phyloP scores from a whole-genome alignment of 2,329 filamentous ascomycete species.

The Cladosporium sp. region DNA sequence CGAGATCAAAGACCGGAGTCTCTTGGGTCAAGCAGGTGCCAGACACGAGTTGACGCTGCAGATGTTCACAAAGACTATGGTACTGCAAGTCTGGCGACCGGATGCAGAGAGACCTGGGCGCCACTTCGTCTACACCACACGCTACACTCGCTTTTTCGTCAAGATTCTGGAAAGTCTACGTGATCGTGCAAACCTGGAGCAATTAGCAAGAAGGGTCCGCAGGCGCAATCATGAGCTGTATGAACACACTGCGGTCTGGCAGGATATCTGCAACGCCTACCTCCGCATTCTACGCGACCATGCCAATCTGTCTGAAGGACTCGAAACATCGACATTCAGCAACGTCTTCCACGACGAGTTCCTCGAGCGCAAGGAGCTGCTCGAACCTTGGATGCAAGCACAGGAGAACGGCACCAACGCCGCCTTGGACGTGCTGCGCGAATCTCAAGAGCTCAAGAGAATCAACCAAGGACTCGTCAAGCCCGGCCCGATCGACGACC shows the following conservation, averaged over 20 bases:
- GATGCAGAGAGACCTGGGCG: slow-evolving; percentile 79
- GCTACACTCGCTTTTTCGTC: slow-evolving; percentile 80
- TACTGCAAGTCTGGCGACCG: slow-evolving; percentile 91
- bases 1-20: slow-evolving; percentile 7
- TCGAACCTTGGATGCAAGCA: slow-evolving; percentile 57
- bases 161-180: slow-evolving; percentile 68
- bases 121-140: slow-evolving; percentile 87
- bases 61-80: slow-evolving; percentile 92
- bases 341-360: slow-evolving; percentile 63
- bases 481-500: slow-evolving; percentile 77
- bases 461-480: slow-evolving; percentile 89
- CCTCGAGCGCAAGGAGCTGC: slow-evolving; percentile 51
- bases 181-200: slow-evolving; percentile 73
- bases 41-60: slow-evolving; percentile 78
- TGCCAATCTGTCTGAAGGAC: slow-evolving; percentile 54
- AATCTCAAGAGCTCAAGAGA: slow-evolving; percentile 66
- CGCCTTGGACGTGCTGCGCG: slow-evolving; percentile 59
- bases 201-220: slow-evolving; percentile 71
- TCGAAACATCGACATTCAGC: slow-evolving; percentile 63
- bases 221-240: slow-evolving; percentile 75
- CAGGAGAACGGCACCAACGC: slow-evolving; percentile 42
- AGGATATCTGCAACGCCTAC: slow-evolving; percentile 56
- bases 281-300: slow-evolving; percentile 54
- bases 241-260: slow-evolving; percentile 60
- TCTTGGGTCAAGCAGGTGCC: slow-evolving; percentile 48